Base-by-base conservation (phyloP, 352 stramenopile species). In the Phytophthora cryptogea region DNA sequence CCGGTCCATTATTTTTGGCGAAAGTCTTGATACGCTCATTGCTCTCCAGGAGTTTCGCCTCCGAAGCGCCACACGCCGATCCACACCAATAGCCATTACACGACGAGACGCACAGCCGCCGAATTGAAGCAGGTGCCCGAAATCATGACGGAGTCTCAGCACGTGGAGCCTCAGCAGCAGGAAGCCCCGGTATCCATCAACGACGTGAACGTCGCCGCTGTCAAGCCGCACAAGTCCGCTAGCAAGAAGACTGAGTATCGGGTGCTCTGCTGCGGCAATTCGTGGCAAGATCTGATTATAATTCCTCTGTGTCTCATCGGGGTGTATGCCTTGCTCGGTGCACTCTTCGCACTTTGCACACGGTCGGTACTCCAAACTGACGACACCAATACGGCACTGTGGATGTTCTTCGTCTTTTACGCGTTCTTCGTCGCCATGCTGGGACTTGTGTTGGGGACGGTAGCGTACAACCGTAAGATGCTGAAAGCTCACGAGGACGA, bases 391-490 rank as follows among this genome's bases (percentile, higher is more conserved):
- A 84, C 83, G n/a, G 77, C 81, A 58, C 71, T 92, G n/a, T 92
- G 83, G 83, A 72, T 76, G 40, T 90, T 92, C 69, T 92, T 91
- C 54, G 80, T 73, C 28, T 66, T 90, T 59, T 92, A 86, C 59
- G 74, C 80, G 14, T 63, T 66, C 44, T 90, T 88, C 65, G 31
- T 90, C 45, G 55, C 58, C 54, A 74, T 90, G 68, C 78, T 92
- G 41, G 68, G 63, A 49, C 65, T 88, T 51, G 78, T 90, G 56
- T 77, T 92, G 41, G 69, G 41, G 35, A 78, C 81, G 40, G 82
- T 74, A 54, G 68, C 74, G 13, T 90, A 89, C 76, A 79, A 90
- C 40, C 83, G 86, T 61, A 72, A 64, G 36, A 76, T 85, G 71
- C 57, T 83, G 39, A 63, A 83, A 52, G 78, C 74, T 20, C 49